Evolutionary conservation across 768 basidiomycete genomes (phyloP).

Genomic region (Infundibulicybe gibba): DNA sequence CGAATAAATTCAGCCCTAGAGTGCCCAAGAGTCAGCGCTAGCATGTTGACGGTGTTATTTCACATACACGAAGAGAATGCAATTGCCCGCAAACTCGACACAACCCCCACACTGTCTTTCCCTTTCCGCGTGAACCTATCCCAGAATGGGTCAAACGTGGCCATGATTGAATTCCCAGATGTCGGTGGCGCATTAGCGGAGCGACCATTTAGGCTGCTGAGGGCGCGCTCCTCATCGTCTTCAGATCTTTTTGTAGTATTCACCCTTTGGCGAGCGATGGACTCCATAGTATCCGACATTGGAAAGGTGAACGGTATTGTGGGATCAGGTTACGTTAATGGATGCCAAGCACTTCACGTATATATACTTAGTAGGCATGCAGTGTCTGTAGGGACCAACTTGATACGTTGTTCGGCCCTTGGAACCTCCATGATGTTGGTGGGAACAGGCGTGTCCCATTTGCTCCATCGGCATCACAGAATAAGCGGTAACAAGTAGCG

Average conservation of each 20-base stretch:
- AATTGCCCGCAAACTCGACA: slow-evolving; percentile 41
- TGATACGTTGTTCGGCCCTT: too few species aligned
- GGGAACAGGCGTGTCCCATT: too few species aligned
- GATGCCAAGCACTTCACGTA: too few species aligned
- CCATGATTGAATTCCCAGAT: background rate
- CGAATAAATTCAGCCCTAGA: slow-evolving; percentile 55
- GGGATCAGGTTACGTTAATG: too few species aligned
- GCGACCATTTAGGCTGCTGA: background rate
- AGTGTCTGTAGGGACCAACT: too few species aligned
- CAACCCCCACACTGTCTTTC: slow-evolving; percentile 37
- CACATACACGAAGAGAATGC: slow-evolving; percentile 48
- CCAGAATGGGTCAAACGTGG: slow-evolving; percentile 23
- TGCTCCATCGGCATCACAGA: too few species aligned
- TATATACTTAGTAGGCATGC: too few species aligned
- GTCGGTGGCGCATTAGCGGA: background rate
- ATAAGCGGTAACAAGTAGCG: too few species aligned
- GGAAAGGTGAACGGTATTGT: too few species aligned
- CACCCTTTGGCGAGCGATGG: background rate
- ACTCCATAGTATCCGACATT: too few species aligned
- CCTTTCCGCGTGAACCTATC: slow-evolving; percentile 44
- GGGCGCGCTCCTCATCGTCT: background rate
- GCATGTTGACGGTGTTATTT: background rate
- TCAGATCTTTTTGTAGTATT: background rate
- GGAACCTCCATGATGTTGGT: too few species aligned
- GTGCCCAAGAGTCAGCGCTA: background rate